Base-by-base conservation (phyloP, 1,284 basidiomycete species). In the Erythrobasidium hasegawianum region DNA sequence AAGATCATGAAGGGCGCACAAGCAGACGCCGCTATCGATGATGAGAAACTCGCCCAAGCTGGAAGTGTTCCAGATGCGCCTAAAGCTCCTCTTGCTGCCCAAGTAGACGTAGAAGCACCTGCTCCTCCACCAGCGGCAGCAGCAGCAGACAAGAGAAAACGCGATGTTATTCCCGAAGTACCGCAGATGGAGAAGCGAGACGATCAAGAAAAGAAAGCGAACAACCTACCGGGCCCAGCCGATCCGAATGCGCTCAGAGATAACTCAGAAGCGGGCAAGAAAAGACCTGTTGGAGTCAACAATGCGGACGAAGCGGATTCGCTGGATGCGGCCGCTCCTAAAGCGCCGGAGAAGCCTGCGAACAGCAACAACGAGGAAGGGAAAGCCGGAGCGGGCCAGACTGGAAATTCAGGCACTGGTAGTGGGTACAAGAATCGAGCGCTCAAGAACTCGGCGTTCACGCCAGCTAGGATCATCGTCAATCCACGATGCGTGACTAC, bases 401-500 rank as follows among this genome's bases (percentile, higher is more conserved):
- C n/a, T n/a, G n/a, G n/a, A n/a, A n/a, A n/a, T n/a, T n/a, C n/a
- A n/a, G n/a, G n/a, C n/a, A n/a, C n/a, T n/a, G 16, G n/a, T 14
- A 33, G 33, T 33, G 33, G 33, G 11, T 33, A 69, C 18, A 49
- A 64, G 18, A 60, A 69, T 18, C 61, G 69, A 33, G 71, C 85
- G 13, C 86, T 91, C 61, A 89, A 91, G n/a, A 97, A 96, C 78
- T 86, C 85, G 18, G 86, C 85, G 10, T 96, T 92, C 79, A 81
- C 84, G 10, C 86, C 91, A 1, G 93, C 91, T 2, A 81, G 91
- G 61, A 95, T 97, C 72, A 78, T 97, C 69, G 87, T 97, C 68
- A 96, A 96, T 76, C 93, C 93, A 4, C 85, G 92, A 13, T 96
- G 93, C 76, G 88, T 94, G 47, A 96, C 93, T 50, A 96, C 93